phyloP scores from a whole-genome alignment of 2,329 filamentous ascomycete genomes.

The Neonectria magnoliae region DNA sequence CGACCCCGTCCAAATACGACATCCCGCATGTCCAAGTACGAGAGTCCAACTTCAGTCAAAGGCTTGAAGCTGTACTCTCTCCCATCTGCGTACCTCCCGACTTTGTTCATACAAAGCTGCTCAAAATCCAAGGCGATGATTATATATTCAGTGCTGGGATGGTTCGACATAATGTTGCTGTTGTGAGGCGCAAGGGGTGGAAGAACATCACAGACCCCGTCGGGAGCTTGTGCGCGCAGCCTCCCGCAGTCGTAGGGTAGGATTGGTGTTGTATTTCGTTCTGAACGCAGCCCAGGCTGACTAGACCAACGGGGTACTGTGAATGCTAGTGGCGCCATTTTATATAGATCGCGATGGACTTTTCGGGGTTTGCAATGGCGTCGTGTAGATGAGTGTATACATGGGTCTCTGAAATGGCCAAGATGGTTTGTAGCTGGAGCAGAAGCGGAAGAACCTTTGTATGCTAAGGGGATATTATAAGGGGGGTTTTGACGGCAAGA shows the following conservation, averaged over 20 bases:
- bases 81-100: neutral
- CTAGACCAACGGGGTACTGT: neutral
- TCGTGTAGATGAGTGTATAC: neutral
- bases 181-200: neutral
- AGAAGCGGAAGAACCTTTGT: no score
- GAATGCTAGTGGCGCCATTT: neutral
- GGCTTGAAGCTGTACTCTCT: slow-evolving; percentile 8
- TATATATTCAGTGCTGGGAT: slow-evolving; percentile 17
- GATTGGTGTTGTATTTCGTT: neutral
- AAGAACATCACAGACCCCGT: slow-evolving; percentile 6
- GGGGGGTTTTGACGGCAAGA: neutral
- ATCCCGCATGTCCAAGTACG: slow-evolving; percentile 28
- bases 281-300: neutral
- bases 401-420: neutral
- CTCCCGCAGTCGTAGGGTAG: neutral
- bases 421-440: neutral
- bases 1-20: slow-evolving; percentile 1
- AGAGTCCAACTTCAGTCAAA: slow-evolving; percentile 22
- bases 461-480: neutral
- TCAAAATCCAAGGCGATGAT: slow-evolving; percentile 24
- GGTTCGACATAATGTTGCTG: neutral
- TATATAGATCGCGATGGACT: neutral
- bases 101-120: slow-evolving; percentile 18
- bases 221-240: neutral
- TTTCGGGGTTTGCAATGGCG: neutral